phyloP scores from a whole-genome alignment of 2,329 filamentous ascomycete genomes.

The Curvularia sp. region DNA sequence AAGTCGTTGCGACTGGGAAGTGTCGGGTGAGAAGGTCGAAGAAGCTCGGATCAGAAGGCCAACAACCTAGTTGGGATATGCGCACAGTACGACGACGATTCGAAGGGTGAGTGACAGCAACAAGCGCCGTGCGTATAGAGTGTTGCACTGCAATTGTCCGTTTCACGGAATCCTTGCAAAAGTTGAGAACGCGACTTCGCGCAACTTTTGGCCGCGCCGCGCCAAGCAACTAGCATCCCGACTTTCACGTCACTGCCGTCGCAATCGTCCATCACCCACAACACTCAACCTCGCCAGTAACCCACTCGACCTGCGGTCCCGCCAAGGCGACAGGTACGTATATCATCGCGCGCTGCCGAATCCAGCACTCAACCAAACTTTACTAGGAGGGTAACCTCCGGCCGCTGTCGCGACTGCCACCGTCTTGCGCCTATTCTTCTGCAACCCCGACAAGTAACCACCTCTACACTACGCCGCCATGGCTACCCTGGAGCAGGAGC shows the following conservation, averaged over 20 bases:
- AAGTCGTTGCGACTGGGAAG: slow-evolving; percentile 11
- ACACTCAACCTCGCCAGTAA: slow-evolving; percentile 11
- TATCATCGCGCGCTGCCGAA: slow-evolving; percentile 19
- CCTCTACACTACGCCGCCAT: slow-evolving; percentile 49
- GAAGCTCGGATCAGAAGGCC: slow-evolving; percentile 16
- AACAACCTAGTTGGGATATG: slow-evolving; percentile 1
- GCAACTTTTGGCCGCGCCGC: slow-evolving; percentile 27
- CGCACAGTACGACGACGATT: not conserved
- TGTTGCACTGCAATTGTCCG: slow-evolving; percentile 5
- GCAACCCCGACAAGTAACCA: not conserved
- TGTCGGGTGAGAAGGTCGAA: slow-evolving; percentile 13
- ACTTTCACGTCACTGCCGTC: slow-evolving; percentile 24
- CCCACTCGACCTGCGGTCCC: slow-evolving; percentile 21
- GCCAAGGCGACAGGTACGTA: slow-evolving; percentile 32
- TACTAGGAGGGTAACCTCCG: slow-evolving; percentile 34
- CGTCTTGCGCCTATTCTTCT: not conserved
- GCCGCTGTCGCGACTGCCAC: slow-evolving; percentile 26
- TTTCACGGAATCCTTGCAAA: not conserved
- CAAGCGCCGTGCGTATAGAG: not conserved
- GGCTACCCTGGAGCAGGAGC: slow-evolving; percentile 91
- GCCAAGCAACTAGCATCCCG: slow-evolving; percentile 28
- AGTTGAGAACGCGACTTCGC: slow-evolving; percentile 16
- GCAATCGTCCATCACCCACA: slow-evolving; percentile 13
- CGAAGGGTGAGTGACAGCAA: slow-evolving; percentile 4
- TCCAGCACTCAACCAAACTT: slow-evolving; percentile 28